These are phyloP conservation scores for Larix kaempferi DNA, from an alignment of 75 land plant genomes.

Conservation along the genomic window DNA sequence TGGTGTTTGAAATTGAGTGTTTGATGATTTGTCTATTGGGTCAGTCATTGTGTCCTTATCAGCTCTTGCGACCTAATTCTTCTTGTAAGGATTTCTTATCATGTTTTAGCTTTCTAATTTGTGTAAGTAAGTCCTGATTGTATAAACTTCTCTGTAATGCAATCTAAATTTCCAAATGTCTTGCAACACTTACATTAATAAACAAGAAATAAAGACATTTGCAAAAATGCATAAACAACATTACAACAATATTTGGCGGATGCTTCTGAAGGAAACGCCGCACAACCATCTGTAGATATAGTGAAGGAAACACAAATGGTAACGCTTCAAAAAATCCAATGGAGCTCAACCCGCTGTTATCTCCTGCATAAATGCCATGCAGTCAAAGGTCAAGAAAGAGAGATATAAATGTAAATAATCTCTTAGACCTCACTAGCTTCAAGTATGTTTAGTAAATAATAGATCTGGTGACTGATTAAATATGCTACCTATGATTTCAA, in stretches of 20 bases:
- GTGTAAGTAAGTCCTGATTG: background rate
- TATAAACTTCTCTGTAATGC: background rate
- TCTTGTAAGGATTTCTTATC: too few species aligned
- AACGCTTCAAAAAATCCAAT: slow-evolving; percentile 24
- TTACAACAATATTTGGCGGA: slow-evolving; percentile 25
- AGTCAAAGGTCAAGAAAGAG: background rate
- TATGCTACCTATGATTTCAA: background rate
- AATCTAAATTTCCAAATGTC: background rate
- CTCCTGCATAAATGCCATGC: slow-evolving; percentile 16
- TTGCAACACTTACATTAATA: background rate
- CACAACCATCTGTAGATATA: slow-evolving; percentile 7
- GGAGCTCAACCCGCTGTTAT: slow-evolving; percentile 22
- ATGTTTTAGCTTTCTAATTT: too few species aligned
- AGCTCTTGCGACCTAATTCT: too few species aligned
- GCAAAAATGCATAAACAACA: background rate
- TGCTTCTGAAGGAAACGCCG: slow-evolving; percentile 7
- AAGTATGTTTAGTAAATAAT: background rate
- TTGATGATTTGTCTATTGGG: too few species aligned
- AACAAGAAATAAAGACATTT: background rate
- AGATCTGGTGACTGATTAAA: background rate
- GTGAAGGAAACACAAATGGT: slow-evolving; percentile 19
- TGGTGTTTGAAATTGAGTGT: too few species aligned
- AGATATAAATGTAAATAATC: background rate
- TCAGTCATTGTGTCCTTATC: too few species aligned
- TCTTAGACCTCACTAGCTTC: background rate